Percentiles rank a stretch among this genome's conserved stretches.
Evolutionary conservation across 1,284 basidiomycete species (phyloP).

Genomic region (Ceratobasidium sp.): DNA sequence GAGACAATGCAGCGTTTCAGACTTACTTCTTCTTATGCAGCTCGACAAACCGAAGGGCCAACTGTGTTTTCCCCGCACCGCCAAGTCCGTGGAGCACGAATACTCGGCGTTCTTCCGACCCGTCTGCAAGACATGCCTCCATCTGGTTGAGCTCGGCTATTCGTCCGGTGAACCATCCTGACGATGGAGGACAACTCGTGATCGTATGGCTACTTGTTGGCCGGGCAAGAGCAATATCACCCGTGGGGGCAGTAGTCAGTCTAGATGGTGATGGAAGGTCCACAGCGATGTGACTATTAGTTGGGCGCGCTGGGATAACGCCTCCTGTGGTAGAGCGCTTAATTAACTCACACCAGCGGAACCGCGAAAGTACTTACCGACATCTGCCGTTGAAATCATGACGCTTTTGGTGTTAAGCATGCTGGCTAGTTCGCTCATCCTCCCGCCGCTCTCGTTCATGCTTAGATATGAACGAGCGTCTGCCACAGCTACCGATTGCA

Average conservation of each 20-base stretch:
- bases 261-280: background rate
- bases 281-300: background rate
- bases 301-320: background rate
- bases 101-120: background rate
- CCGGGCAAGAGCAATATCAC: background rate
- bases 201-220: background rate
- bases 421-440: background rate
- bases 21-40: background rate
- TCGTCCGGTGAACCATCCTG: background rate
- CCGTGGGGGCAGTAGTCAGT: background rate
- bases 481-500: background rate
- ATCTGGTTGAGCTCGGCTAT: conserved; percentile 1
- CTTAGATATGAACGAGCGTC: background rate
- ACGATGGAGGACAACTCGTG: conserved; percentile 14
- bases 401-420: background rate
- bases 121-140: background rate
- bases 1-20: no score
- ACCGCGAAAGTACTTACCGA: background rate
- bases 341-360: background rate
- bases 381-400: background rate
- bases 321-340: background rate
- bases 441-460: background rate
- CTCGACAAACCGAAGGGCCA: conserved; percentile 10
- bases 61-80: conserved; percentile 34
- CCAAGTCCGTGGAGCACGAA: conserved; percentile 22